phyloP scores from a whole-genome alignment of 208 protist genomes.

The Naegleria fowleri region DNA sequence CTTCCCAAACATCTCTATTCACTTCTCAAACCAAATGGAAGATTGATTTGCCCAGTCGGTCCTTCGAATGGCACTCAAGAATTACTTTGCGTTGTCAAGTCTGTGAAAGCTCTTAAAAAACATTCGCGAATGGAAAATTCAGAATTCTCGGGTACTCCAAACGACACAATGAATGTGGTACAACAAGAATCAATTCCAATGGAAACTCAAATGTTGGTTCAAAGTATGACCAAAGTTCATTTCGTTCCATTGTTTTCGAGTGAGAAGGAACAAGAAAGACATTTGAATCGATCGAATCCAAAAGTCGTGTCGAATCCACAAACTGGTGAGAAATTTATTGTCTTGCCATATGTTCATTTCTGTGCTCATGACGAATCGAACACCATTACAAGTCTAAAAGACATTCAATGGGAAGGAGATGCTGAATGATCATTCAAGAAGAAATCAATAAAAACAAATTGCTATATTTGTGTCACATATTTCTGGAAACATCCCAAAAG shows the following conservation, averaged over 20 bases:
- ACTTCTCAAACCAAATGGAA: not conserved
- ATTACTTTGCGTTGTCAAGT: not conserved
- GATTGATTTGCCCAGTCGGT: not conserved
- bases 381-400: not conserved
- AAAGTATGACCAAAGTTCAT: not conserved
- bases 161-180: too few relatives aligned
- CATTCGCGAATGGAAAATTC: too few relatives aligned
- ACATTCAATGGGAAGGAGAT: not conserved
- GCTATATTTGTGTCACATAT: not conserved
- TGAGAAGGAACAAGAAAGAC: not conserved
- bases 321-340: not conserved
- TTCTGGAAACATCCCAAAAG: too few relatives aligned
- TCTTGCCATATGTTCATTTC: not conserved
- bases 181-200: too few relatives aligned
- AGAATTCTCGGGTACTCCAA: too few relatives aligned
- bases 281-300: not conserved
- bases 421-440: too few relatives aligned
- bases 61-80: not conserved
- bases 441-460: too few relatives aligned
- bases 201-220: not conserved
- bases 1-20: not conserved
- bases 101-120: too few relatives aligned
- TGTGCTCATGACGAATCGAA: not conserved
- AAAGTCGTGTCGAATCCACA: not conserved
- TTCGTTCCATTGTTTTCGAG: not conserved